Evolutionary conservation across 192 early-diverging fungal species (phyloP).

Genomic region (Lunasporangiospora selenospora): DNA sequence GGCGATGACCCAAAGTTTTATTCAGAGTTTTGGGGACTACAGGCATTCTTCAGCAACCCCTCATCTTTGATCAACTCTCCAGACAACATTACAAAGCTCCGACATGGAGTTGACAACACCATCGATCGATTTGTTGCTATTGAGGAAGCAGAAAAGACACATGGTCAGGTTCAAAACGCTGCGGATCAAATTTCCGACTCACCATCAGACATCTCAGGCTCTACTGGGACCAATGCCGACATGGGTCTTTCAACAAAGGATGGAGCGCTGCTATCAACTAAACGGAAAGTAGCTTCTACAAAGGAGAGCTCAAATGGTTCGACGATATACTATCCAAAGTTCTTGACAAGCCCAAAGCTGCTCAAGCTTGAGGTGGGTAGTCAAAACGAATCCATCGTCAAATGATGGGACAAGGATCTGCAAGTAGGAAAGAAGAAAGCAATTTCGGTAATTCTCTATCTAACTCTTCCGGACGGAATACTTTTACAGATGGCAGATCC

Average conservation of each 20-base stretch:
- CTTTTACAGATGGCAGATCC: slow-evolving; percentile 83
- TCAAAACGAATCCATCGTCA: slow-evolving; percentile 1
- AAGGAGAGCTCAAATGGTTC: neutral
- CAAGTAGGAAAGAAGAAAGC: too few relatives aligned
- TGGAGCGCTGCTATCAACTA: neutral
- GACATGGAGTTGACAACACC: slow-evolving; percentile 35
- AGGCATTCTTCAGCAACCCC: slow-evolving; percentile 79
- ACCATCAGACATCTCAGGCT: too few relatives aligned
- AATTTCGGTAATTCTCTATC: too few relatives aligned
- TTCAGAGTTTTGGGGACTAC: slow-evolving; percentile 81
- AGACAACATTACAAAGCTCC: slow-evolving; percentile 23
- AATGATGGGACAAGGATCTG: neutral
- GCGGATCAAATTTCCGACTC: slow-evolving; percentile 6
- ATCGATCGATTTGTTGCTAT: slow-evolving; percentile 44
- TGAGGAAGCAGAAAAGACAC: slow-evolving; percentile 21
- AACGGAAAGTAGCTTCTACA: slow-evolving; percentile 10
- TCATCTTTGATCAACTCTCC: slow-evolving; percentile 46
- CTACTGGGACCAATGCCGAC: too few relatives aligned
- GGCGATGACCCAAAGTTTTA: slow-evolving; percentile 64
- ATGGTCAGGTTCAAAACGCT: slow-evolving; percentile 10
- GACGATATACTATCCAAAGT: slow-evolving; percentile 69
- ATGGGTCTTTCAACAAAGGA: too few relatives aligned
- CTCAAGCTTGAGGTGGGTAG: slow-evolving; percentile 72
- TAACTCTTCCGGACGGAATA: too few relatives aligned
- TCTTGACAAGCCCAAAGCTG: slow-evolving; percentile 73